Evolutionary conservation across 129 eudicot genomes (phyloP).

Genomic region (Flaveria sonorensis): DNA sequence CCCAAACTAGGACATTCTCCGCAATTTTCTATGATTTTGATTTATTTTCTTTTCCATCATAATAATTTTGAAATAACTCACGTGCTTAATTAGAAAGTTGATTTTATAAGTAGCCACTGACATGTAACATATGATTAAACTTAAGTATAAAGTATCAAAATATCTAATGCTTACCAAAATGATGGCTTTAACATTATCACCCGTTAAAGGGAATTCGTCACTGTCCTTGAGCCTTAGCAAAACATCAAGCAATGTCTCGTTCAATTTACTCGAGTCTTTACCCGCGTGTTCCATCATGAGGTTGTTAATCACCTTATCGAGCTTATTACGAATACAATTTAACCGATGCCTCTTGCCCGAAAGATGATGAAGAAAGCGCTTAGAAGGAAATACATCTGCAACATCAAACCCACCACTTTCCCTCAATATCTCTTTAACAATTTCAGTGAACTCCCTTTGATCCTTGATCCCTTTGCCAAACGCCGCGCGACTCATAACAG

Average conservation of each 20-base stretch:
- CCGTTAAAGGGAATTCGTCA: constrained; percentile 31
- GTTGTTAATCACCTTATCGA: constrained; percentile 34
- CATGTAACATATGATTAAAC: no score
- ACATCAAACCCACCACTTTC: constrained; percentile 38
- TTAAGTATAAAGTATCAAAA: no score
- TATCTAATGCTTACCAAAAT: constrained; percentile 30
- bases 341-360: constrained; percentile 32
- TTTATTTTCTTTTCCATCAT: no score
- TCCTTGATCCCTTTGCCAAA: constrained; percentile 38
- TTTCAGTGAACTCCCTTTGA: constrained; percentile 22
- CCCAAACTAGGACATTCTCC: no score
- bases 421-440: constrained; percentile 30
- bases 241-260: constrained; percentile 40
- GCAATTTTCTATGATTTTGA: no score
- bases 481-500: constrained; percentile 28
- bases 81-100: no score
- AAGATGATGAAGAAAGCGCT: constrained; percentile 28
- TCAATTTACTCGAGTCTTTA: background rate
- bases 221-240: constrained; percentile 33
- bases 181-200: constrained; percentile 42
- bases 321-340: constrained; percentile 23
- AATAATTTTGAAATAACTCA: no score
- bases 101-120: no score
- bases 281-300: constrained; percentile 27
- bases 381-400: constrained; percentile 41